Evolutionary conservation across 768 basidiomycete genomes (phyloP), one percentile per base, ranked within the genome.

Genomic region (Pisolithus tinctorius): DNA sequence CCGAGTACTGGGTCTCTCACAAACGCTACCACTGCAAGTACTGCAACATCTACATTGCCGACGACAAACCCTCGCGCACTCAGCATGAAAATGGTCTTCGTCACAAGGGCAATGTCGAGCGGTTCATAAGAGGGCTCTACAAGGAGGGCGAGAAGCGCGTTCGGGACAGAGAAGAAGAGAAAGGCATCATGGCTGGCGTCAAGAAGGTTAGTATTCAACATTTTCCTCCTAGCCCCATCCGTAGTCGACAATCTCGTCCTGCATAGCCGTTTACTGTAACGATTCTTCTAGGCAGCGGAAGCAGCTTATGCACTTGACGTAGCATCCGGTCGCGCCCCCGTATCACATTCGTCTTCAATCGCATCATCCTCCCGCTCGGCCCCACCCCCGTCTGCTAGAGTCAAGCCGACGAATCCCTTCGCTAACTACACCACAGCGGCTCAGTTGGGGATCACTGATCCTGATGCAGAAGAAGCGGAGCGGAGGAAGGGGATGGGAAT

Each of bases 11-110:
- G 91, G 86, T 93, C 55, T 90, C 90, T 25, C 83, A 88, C 66
- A 93, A 93, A 70, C 86, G 83, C 60, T 95, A 94, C 70, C 88
- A 81, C 65, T 96, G 93, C 83, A 93, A 93, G 66, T 97, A 97
- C 74, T 98, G 96, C 74, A 88, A 93, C 47, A 93, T 92, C 56
- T 97, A 86, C 73, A 97, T 99, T 55, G 81, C 93, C 48, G 96
- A 99, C 71, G 95, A 99, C 75, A 91, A 76, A 9, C 88, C 96
- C 54, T 97, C 95, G 1, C 79, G 89, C 47, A 76, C 81, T 57
- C 91, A 91, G 49, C 96, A 99, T 63, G 96, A 98, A 69, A 88
- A 81, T 56, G 96, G 96, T 39, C 71, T 97, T 42, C 81, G 89
- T 30, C 96, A 99, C 73, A 87, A 94, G 63, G 96, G 95, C 42